Base-by-base conservation (phyloP, 305 asterid species). In the Rubia peregrina region DNA sequence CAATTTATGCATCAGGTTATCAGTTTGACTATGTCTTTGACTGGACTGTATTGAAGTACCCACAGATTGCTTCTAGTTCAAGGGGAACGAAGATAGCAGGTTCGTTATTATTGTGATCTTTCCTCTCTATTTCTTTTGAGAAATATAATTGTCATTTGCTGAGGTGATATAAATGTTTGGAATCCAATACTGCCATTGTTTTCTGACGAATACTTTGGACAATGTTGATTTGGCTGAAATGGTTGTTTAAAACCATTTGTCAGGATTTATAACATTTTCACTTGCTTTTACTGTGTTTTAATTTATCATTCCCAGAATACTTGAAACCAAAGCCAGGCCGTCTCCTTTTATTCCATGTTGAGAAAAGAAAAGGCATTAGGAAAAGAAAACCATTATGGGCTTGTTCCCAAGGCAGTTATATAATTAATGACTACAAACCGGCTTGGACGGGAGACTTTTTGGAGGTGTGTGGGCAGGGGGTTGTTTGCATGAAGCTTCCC, bases 21-120 rank as follows among this genome's bases (percentile, higher is more conserved):
- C 97, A 91, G 77, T 93, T 89, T 79, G 98, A 93, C 84, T 88
- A 89, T 74, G 88, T 90, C 43, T 90, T 90, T 75, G 97, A 94
- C 85, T 94, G 98, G 98, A 93, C 98, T 60, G 73, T 85, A 46
- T 81, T 92, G 86, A 88, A 93, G 89, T 93, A 90, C 82, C 96
- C 97, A n/a, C 96, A 89, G 82, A 79, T 84, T 68, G 90, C 95
- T 72, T 88, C 96, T 74, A 87, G 93, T 85, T 87, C 92, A 65
- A 81, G 91, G 81, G 73, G 82, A 57, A 88, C 81, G 65, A 90
- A 84, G 70, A 77, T 80, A 70, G 88, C 95, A 78, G 93, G 91
- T 87, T 61, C 74, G 80, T 74, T 70, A 33, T 16, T 65, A 70
- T 55, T 63, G 9, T 69, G 70, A 67, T 62, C 62, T 56, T 69